Evolutionary conservation across 1,284 basidiomycete species (phyloP), one percentile per base, ranked within the genome.

Genomic region (Ustilago crameri): DNA sequence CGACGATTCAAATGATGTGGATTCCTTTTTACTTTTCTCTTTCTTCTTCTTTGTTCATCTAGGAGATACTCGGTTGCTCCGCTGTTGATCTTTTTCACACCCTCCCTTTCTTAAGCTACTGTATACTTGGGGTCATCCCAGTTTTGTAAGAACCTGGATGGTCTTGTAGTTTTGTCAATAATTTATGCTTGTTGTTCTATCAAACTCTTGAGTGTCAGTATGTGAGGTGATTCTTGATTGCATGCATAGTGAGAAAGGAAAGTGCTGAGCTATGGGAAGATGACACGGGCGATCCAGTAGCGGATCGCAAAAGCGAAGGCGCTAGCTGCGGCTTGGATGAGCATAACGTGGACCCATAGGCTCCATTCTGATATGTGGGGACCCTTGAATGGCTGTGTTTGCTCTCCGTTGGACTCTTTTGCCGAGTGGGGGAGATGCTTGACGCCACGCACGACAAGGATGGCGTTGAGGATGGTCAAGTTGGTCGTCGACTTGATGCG

Each of bases 401-500:
- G 22, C 12, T 32, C 37, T 14, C 9, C 30, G 22, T 46, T 0
- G 2, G 23, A 1, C 1, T 12, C 5, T 15, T n/a, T n/a, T n/a
- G n/a, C n/a, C n/a, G n/a, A 30, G 10, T 20, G 22, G 18, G 60
- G 34, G 1, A 27, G 43, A 3, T 54, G 54, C 4, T 57, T 64
- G 0, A 74, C 72, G 42, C 81, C 79, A 37, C 71, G 38, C 1
- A 76, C 10, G 14, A 83, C 78, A 5, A 83, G 73, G 51, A 81
- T 53, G 3, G 80, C 73, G 41, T 82, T 82, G 40, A 83, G 62
- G 12, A 83, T 52, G 3, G 81, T 82, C 14, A 83, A 51, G 45
- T 83, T 83, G 3, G 79, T 80, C 0, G 77, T 72, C 23, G 67
- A 74, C 14, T 78, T 70, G 35, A 79, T 38, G 4, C 27, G 30